Percentiles rank a stretch among this genome's conserved stretches.
These are phyloP conservation scores for Physcomitrium patens DNA, from an alignment of 225 moss, liverwort and hornwort species.

Conservation along the genomic window DNA sequence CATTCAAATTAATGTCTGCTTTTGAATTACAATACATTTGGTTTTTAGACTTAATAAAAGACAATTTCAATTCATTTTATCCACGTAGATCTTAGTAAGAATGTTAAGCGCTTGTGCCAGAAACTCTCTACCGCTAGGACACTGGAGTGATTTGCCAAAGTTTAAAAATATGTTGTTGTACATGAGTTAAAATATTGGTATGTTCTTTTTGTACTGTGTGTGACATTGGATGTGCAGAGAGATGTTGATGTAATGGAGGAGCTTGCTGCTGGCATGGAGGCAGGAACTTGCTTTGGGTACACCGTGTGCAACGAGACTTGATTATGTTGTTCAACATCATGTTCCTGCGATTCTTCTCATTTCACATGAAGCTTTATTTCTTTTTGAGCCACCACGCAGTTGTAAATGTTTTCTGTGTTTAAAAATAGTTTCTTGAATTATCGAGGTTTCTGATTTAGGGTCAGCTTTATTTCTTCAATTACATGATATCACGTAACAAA, in stretches of 20 bases:
- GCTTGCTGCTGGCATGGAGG: slow-evolving; percentile 92
- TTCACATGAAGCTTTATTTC: neutral
- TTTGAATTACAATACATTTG: slow-evolving; percentile 9
- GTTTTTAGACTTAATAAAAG: neutral
- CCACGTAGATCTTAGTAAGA: neutral
- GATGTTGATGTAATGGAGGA: slow-evolving; percentile 93
- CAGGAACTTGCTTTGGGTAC: slow-evolving; percentile 99
- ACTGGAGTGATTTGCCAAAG: neutral
- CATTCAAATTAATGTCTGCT: neutral
- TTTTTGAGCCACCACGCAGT: slow-evolving; percentile 14
- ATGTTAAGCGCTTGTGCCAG: neutral
- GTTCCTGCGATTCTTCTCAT: neutral
- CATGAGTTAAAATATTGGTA: neutral
- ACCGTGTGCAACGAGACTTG: neutral
- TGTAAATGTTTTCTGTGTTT: neutral
- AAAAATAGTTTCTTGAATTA: slow-evolving; percentile 1
- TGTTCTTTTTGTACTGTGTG: neutral
- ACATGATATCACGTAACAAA: neutral
- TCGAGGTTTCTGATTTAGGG: neutral
- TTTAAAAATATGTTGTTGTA: neutral
- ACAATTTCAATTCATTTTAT: slow-evolving; percentile 3
- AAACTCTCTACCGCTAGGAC: neutral
- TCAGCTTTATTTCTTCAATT: neutral
- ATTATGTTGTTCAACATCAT: slow-evolving; percentile 9
- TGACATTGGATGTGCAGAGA: slow-evolving; percentile 56